These are phyloP conservation scores for Hydrangea macrophylla DNA, from an alignment of 148 eudicot genomes.

Conservation along the genomic window DNA sequence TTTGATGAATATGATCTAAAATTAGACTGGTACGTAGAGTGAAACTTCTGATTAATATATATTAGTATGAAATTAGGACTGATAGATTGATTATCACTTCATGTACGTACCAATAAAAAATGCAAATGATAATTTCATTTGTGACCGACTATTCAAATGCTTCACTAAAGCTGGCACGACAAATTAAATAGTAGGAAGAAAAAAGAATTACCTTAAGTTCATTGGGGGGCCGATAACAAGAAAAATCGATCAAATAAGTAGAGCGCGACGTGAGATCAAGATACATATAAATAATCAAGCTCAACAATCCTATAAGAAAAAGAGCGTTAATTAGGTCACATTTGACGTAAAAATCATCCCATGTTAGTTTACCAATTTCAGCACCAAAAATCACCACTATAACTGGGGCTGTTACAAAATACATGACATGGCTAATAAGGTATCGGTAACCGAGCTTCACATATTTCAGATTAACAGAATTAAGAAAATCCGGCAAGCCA, in stretches of 20 bases:
- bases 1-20: too few relatives aligned
- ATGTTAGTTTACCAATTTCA: slow-evolving; percentile 32
- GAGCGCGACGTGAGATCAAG: slow-evolving; percentile 40
- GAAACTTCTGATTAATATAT: too few relatives aligned
- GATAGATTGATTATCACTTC: too few relatives aligned
- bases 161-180: too few relatives aligned
- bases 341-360: slow-evolving; percentile 26
- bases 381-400: slow-evolving; percentile 27
- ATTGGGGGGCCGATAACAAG: slow-evolving; percentile 61
- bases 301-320: slow-evolving; percentile 31
- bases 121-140: too few relatives aligned
- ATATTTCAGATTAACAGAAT: slow-evolving; percentile 56
- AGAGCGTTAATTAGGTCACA: slow-evolving; percentile 17
- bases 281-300: slow-evolving; percentile 34
- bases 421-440: slow-evolving; percentile 48
- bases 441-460: slow-evolving; percentile 66
- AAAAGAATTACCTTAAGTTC: slow-evolving; percentile 51
- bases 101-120: too few relatives aligned
- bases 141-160: too few relatives aligned
- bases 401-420: slow-evolving; percentile 38
- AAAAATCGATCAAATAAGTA: slow-evolving; percentile 63
- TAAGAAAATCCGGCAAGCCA: slow-evolving; percentile 58
- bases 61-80: too few relatives aligned
- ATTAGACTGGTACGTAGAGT: too few relatives aligned
- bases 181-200: background rate